Evolutionary conservation across 1,284 basidiomycete species (phyloP), one percentile per base, ranked within the genome.

Genomic region (Sphaerobolus stellatus): DNA sequence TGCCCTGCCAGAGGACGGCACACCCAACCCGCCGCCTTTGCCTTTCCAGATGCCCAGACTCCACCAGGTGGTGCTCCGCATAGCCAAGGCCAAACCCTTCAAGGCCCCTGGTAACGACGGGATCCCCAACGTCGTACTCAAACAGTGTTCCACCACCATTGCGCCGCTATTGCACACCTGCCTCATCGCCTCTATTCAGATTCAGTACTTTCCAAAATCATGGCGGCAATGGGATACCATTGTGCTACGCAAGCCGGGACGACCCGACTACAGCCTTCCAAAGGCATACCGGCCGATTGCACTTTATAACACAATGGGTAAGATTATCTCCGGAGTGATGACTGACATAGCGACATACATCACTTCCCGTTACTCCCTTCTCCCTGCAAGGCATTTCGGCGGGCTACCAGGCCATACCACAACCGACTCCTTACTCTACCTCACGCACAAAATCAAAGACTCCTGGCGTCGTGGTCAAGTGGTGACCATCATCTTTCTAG

Each of bases 91-190:
- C 0, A 56, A 57, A 3, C 62, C 68, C 0, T 68, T 66, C 62
- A 78, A 78, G 44, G 75, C 71, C 0, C 63, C 70, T 0, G 69
- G 71, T 0, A 67, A 69, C 0, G 71, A 72, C 38, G 64, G 64
- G 0, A 64, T 72, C 7, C 66, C 71, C 1, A 78, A 76, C 52
- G 58, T 64, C 8, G 68, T 75, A 1, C 62, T 70, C 48, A 66
- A 52, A 16, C 25, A 69, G 2, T 65, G 60, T 34, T 33, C 44
- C 1, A 62, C 68, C 14, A 22, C 65, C 0, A 59, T 78, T 0
- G 48, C 66, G 22, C 25, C 5, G 27, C 25, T 4, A 5, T 30
- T 47, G 9, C 45, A 47, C 25, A 47, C 14, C 9, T 47, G 45
- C 45, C n/a, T 47, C 6, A 13, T 29, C 24, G 27, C 25, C 5